Conservation (phyloP, 2,329 filamentous ascomycete genomes). For the Fusarium torulosum region DNA sequence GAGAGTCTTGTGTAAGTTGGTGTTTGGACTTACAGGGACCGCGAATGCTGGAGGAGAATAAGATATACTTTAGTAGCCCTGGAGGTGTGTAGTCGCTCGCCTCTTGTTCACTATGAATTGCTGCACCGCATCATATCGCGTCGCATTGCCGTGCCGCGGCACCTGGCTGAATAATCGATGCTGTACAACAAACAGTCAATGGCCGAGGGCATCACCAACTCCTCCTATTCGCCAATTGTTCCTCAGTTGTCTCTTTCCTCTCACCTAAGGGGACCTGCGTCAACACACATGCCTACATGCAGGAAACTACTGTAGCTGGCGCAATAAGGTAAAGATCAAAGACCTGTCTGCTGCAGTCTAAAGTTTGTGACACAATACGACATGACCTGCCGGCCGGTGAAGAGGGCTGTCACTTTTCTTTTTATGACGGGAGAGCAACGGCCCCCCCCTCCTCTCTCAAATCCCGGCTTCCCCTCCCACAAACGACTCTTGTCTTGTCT, state of each 20-base stretch:
- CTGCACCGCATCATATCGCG: constrained; percentile 37
- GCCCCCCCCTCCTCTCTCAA: constrained; percentile 11
- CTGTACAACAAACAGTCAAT: constrained; percentile 6
- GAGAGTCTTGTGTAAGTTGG: constrained; percentile 4
- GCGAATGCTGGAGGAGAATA: constrained; percentile 7
- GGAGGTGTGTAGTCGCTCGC: constrained; percentile 17
- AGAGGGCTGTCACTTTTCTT: constrained; percentile 30
- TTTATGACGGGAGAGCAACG: constrained; percentile 25
- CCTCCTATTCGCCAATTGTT: constrained; percentile 46
- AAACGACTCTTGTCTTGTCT: not conserved
- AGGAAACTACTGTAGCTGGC: constrained; percentile 38
- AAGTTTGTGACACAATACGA: constrained; percentile 35
- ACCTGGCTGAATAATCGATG: not conserved
- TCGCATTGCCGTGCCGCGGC: constrained; percentile 43
- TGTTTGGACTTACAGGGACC: not conserved
- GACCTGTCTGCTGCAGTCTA: constrained; percentile 24
- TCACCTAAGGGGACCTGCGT: constrained; percentile 45
- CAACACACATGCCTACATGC: constrained; percentile 32
- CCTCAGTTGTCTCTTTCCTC: constrained; percentile 50
- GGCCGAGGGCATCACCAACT: constrained; percentile 19
- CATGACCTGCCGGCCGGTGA: constrained; percentile 25
- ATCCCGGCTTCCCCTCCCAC: constrained; percentile 13
- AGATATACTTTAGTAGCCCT: not conserved
- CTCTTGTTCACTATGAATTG: constrained; percentile 17
- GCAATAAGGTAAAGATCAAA: constrained; percentile 41